phyloP scores from a whole-genome alignment of 306 rosid genomes.

The Corylus avellana region DNA sequence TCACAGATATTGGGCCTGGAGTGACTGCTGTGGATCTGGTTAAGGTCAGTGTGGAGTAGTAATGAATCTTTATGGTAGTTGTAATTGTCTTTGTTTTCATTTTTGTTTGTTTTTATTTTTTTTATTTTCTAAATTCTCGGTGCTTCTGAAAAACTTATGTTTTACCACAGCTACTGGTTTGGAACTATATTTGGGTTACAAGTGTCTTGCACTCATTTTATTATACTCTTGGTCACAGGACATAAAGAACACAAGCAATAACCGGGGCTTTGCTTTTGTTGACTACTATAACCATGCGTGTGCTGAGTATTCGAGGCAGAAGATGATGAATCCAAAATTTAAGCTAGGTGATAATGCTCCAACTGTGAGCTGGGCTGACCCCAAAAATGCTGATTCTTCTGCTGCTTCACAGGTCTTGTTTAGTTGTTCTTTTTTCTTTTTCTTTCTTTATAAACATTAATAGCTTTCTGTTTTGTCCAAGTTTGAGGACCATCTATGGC shows the following conservation, averaged over 20 bases:
- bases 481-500: slow-evolving; percentile 20
- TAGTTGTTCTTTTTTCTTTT: neutral
- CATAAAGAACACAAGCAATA: slow-evolving; percentile 68
- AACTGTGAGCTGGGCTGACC: slow-evolving; percentile 99
- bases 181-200: slow-evolving; percentile 21
- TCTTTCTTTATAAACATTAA: neutral
- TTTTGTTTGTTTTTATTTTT: slow-evolving; percentile 6
- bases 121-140: slow-evolving; percentile 13
- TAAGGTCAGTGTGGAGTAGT: slow-evolving; percentile 53
- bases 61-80: slow-evolving; percentile 3
- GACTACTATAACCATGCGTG: slow-evolving; percentile 93
- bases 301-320: slow-evolving; percentile 85
- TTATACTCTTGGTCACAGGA: slow-evolving; percentile 61
- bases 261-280: slow-evolving; percentile 94
- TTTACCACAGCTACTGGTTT: slow-evolving; percentile 3
- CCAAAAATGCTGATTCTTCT: slow-evolving; percentile 88
- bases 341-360: slow-evolving; percentile 89
- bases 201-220: slow-evolving; percentile 19
- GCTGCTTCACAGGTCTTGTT: slow-evolving; percentile 81
- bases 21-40: slow-evolving; percentile 82
- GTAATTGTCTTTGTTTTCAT: neutral
- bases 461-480: neutral
- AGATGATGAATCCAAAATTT: slow-evolving; percentile 86
- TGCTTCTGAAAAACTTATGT: slow-evolving; percentile 9
- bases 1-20: slow-evolving; percentile 82